Conservation (phyloP, 345 rosid genomes). For the Populus ilicifolia region DNA sequence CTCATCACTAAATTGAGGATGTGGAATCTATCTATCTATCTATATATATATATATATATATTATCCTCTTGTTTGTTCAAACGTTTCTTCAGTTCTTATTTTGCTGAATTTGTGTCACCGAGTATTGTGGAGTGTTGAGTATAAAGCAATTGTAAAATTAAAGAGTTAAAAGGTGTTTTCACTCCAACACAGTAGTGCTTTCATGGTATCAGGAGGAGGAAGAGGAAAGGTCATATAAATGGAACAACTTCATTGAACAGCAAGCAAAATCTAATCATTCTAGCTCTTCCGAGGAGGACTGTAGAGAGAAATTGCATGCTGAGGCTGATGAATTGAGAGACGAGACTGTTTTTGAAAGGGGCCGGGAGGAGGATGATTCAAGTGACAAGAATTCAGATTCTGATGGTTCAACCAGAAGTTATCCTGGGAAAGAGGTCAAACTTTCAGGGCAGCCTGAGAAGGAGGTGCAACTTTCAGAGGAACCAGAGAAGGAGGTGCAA, state of each 20-base stretch:
- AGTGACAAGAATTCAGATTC: slow-evolving; percentile 26
- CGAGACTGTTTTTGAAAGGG: slow-evolving; percentile 16
- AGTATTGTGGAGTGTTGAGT: slow-evolving; percentile 1
- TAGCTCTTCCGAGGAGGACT: slow-evolving; percentile 27
- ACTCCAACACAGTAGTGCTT: slow-evolving; percentile 18
- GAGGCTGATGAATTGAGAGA: slow-evolving; percentile 15
- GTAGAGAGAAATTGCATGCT: slow-evolving; percentile 18
- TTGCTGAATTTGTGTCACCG: background rate
- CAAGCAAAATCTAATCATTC: slow-evolving; percentile 27
- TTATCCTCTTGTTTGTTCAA: background rate
- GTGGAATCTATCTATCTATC: too few relatives aligned
- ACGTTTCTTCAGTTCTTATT: background rate
- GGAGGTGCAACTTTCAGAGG: slow-evolving; percentile 1
- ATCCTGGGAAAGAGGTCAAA: slow-evolving; percentile 5
- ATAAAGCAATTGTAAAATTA: background rate
- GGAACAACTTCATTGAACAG: slow-evolving; percentile 68
- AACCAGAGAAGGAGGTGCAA: slow-evolving; percentile 6
- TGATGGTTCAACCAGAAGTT: slow-evolving; percentile 28
- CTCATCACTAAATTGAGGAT: background rate
- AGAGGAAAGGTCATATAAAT: slow-evolving; percentile 67
- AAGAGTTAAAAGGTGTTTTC: slow-evolving; percentile 5
- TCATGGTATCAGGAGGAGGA: slow-evolving; percentile 74
- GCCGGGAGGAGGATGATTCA: slow-evolving; percentile 25
- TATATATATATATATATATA: too few relatives aligned
- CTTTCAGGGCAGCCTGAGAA: slow-evolving; percentile 1